Base-by-base conservation (phyloP, 1,139 yeast species). In the Magnusiomyces clavatus region DNA sequence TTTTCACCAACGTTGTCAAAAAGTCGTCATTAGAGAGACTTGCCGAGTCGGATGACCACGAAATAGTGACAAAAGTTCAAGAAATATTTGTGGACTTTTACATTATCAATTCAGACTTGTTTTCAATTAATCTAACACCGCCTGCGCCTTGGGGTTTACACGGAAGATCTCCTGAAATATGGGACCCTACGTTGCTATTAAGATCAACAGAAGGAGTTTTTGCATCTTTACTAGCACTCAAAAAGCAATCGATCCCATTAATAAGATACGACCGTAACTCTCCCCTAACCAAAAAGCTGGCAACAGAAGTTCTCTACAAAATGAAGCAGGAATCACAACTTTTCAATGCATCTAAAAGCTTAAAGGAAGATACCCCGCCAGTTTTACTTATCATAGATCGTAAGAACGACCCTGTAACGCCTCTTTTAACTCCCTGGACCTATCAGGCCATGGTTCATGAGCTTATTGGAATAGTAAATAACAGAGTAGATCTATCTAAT, bases 401-500 rank as follows among this genome's bases (percentile, higher is more conserved):
- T 50, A 80, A 82, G 55, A 83, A 81, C 62, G 99, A 92, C 67
- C 97, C 97, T 1, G 75, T 90, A 35, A 92, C 99, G 0, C 97
- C 99, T 1, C 72, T 92, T 46, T 70, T 92, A 47, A 80, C 84
- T 42, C 98, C 97, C 1, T 92, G 99, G 99, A 90, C 98, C 0
- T 92, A 89, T 68, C 97, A 92, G 64, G 87, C 97, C 1, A 92
- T 94, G 98, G 87, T 92, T 16, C 96, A 92, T 66, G 97, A 94
- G 64, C 76, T 88, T 38, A 73, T 92, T 42, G 95, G 92, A 1
- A 86, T 92, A 54, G 72, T 75, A 19, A 84, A 88, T 64, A 92
- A 92, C 61, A 77, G 92, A 4, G 96, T 88, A 2, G 83, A 81
- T 57, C 67, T 90, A 51, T 70, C 82, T 1, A 58, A 58, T 3